Base-by-base conservation (phyloP, 352 stramenopile genomes). In the Thalassiosira mediterranea region DNA sequence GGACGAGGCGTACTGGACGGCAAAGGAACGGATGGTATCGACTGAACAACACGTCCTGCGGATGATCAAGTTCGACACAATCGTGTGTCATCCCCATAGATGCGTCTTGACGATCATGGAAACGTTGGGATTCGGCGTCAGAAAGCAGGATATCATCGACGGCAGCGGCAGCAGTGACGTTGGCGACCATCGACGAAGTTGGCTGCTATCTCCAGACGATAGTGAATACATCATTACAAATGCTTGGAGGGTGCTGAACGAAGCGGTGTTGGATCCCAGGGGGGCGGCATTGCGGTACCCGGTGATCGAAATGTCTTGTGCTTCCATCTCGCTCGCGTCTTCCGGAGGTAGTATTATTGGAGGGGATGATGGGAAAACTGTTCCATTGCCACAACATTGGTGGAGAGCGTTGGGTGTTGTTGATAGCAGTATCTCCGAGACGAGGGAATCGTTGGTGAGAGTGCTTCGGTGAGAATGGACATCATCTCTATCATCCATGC, bases 21-120 rank as follows among this genome's bases (percentile, higher is more conserved):
- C 46, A 2, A 91, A 91, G 60, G 74, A 84, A 56, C 62, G 72
- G 13, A 74, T 83, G 8, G 76, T 91, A 11, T 74, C 82, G 46
- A 81, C 61, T 17, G 85, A 91, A 75, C 82, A 89, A 65, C 53
- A 73, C 44, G 74, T 91, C 19, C 54, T 91, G 11, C 17, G 79
- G 44, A 88, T 84, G 79, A 28, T 91, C 11, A 69, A 79, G 40
- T 91, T 91, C 72, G 85, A 91, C 81, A 46, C 71, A 10, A 69
- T 54, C 15, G 82, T 91, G 17, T 81, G 72, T 19, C 71, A 86
- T 76, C 85, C 85, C 7, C 78, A 91, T 65, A 66, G 85, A 51
- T 81, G 73, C 40, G 80, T 90, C 0, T 58, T 78, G 28, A 53
- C 73, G 21, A 32, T 84, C 4, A 77, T 81, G 67, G 72, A 81